These are phyloP conservation scores for Tylopilus rubrobrunneus DNA, from an alignment of 768 basidiomycete species.

Conservation along the genomic window DNA sequence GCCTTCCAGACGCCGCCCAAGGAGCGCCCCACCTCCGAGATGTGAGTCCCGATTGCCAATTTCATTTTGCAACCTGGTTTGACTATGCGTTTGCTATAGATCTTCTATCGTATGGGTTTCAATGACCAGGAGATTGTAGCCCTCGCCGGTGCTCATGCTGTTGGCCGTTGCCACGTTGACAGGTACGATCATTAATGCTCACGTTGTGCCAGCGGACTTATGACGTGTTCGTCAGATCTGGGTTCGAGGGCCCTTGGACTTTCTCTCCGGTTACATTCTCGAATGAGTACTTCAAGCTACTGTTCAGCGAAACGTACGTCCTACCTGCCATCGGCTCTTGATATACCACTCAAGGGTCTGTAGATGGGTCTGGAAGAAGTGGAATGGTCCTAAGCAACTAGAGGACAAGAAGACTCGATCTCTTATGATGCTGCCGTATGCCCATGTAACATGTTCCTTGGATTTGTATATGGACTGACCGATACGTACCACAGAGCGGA, in stretches of 20 bases:
- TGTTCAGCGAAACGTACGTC: constrained; percentile 78
- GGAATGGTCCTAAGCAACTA: constrained; percentile 90
- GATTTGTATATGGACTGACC: background rate
- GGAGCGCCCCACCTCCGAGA: constrained; percentile 82
- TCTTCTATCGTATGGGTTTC: constrained; percentile 83
- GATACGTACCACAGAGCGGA: constrained; percentile 54
- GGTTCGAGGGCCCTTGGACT: constrained; percentile 91
- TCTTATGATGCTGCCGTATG: constrained; percentile 95
- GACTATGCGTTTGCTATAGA: constrained; percentile 26
- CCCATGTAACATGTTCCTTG: constrained; percentile 11
- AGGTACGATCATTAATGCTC: constrained; percentile 33
- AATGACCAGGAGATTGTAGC: constrained; percentile 98
- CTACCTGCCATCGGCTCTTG: background rate
- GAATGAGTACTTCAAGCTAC: constrained; percentile 82
- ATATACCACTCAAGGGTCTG: background rate
- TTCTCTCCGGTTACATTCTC: constrained; percentile 88
- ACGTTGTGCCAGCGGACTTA: background rate
- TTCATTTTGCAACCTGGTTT: background rate
- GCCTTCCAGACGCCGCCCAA: constrained; percentile 83
- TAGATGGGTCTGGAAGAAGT: constrained; percentile 92
- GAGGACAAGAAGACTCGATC: constrained; percentile 86
- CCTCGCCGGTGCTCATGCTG: constrained; percentile 89
- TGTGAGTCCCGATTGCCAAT: constrained; percentile 35
- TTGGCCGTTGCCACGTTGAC: constrained; percentile 90
- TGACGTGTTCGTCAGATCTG: constrained; percentile 44